Base-by-base conservation (phyloP, 345 rosid species). In the Clausena lansium region DNA sequence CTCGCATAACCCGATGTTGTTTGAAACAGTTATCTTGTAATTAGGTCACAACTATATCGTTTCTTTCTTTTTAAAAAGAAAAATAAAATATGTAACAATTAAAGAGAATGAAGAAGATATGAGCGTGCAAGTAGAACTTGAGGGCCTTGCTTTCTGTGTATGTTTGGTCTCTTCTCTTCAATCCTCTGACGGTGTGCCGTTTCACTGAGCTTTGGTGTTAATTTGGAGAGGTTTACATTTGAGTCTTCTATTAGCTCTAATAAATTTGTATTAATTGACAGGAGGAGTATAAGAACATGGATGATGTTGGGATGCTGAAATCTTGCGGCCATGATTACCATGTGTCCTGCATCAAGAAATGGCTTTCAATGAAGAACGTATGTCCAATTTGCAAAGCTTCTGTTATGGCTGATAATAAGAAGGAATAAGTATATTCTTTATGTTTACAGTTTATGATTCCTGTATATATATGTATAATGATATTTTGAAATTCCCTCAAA, bases 351-450 rank as follows among this genome's bases (percentile, higher is more conserved):
- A 87, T 94, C 76, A 91, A 84, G 83, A 91, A 90, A 84, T 94
- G 98, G 98, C 68, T 94, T 50, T 87, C 89, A 19, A 88, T 94
- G 91, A 94, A 94, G 89, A 94, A 91, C 74, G 75, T 83, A 33
- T 94, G 98, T 77, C 98, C 97, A 25, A 87, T 94, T 45, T 94
- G 98, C 93, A 94, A 94, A 89, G 88, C 88, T 71, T 81, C 89
- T 28, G 93, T 84, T 28, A 20, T 86, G 54, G 73, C 80, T 9
- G 92, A 90, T 32, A 75, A 83, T 38, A 22, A 36, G 62, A 81
- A 84, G 80, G 73, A 71, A 39, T 69, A 41, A 35, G 32, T 70
- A 22, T 45, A 19, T 35, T 20, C 38, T 27, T 27, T 17, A 9
- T 35, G 28, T 65, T 54, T 76, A 50, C 62, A 24, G 62, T 77